Conservation (phyloP, 2,329 filamentous ascomycete genomes). For the Raffaelea albimanens region DNA sequence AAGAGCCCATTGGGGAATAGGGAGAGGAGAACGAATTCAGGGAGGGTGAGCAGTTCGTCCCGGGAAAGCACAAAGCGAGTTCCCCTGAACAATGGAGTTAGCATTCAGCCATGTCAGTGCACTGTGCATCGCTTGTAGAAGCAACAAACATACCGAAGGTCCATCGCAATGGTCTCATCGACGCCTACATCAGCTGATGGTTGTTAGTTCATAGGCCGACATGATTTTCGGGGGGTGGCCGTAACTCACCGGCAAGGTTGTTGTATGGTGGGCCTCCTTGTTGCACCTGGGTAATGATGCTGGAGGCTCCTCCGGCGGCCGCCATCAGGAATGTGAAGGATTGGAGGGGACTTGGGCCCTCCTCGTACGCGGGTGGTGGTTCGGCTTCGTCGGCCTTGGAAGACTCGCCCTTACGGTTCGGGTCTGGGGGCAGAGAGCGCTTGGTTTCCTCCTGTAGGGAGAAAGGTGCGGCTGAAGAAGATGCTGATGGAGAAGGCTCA, state of each 20-base stretch:
- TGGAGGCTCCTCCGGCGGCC: constrained; percentile 89
- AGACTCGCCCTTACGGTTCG: constrained; percentile 55
- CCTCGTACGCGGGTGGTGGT: constrained; percentile 90
- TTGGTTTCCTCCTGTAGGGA: constrained; percentile 63
- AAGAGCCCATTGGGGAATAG: constrained; percentile 97
- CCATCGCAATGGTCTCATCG: constrained; percentile 91
- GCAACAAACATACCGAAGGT: constrained; percentile 62
- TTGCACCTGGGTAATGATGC: constrained; percentile 98
- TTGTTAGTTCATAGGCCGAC: constrained; percentile 10
- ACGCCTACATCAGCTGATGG: constrained; percentile 57
- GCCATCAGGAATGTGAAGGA: constrained; percentile 98
- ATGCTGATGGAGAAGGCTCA: constrained; percentile 17
- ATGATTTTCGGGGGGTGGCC: not conserved
- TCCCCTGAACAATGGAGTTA: constrained; percentile 56
- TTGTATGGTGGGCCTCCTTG: constrained; percentile 86
- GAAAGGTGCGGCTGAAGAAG: constrained; percentile 7
- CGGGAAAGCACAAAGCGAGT: constrained; percentile 88
- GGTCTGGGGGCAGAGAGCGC: constrained; percentile 71
- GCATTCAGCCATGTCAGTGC: constrained; percentile 7
- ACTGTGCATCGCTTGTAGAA: not conserved
- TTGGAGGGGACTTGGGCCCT: constrained; percentile 84
- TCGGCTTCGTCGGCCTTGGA: constrained; percentile 78
- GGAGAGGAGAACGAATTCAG: constrained; percentile 95
- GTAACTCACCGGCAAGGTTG: constrained; percentile 69
- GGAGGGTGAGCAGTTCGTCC: constrained; percentile 89